Conservation (phyloP, 2,329 filamentous ascomycete species). For the Pseudocercospora fuligena region DNA sequence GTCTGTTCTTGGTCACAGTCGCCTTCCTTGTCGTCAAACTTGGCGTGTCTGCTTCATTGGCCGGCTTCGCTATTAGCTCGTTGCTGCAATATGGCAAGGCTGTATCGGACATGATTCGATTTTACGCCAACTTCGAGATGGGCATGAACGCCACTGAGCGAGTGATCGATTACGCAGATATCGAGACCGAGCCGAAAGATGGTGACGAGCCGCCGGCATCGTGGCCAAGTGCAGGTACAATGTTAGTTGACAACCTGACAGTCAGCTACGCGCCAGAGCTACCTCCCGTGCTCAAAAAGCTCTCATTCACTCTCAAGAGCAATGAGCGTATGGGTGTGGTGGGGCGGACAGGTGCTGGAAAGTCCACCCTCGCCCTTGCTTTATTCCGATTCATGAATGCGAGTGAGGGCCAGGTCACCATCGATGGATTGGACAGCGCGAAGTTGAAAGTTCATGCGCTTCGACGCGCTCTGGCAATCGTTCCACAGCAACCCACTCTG, state of each 20-base stretch:
- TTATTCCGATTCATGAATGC: constrained; percentile 44
- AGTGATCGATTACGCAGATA: constrained; percentile 75
- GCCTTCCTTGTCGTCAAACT: neutral
- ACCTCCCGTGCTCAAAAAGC: constrained; percentile 76
- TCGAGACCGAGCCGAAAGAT: constrained; percentile 79
- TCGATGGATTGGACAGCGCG: constrained; percentile 77
- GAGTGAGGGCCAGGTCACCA: constrained; percentile 66
- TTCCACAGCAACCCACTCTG: constrained; percentile 80
- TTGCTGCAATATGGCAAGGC: neutral
- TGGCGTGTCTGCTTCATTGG: neutral
- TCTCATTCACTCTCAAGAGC: constrained; percentile 62
- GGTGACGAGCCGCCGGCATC: constrained; percentile 52
- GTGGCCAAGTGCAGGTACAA: constrained; percentile 81
- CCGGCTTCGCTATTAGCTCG: neutral
- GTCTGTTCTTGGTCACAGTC: neutral
- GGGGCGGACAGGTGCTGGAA: constrained; percentile 74
- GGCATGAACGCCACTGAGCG: constrained; percentile 21
- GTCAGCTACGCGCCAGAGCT: constrained; percentile 84
- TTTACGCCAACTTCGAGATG: constrained; percentile 14
- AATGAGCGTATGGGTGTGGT: constrained; percentile 89
- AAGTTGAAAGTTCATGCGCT: constrained; percentile 72
- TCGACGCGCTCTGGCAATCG: constrained; percentile 76
- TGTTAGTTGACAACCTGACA: constrained; percentile 82
- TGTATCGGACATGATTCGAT: neutral
- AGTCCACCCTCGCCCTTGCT: constrained; percentile 16